A percentile compares a stretch with the other conserved stretches of the same genome.
These are phyloP conservation scores for Talinum fruticosum DNA, from an alignment of 148 eudicot genomes.

Conservation along the genomic window DNA sequence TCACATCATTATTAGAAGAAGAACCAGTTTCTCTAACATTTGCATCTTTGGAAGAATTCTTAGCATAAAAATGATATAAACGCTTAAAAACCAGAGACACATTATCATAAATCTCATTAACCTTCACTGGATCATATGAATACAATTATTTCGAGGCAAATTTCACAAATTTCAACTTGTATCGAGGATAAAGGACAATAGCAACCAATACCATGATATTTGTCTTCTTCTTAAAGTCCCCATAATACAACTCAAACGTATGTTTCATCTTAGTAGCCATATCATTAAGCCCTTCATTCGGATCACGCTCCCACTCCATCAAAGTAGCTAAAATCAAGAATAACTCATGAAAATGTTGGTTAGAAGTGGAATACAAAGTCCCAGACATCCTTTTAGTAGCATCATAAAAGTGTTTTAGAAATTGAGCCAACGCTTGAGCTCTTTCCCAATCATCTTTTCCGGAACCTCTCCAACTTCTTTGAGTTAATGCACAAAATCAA, in stretches of 20 bases:
- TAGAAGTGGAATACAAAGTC: neutral
- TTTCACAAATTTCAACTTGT: constrained; percentile 7
- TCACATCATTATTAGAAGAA: neutral
- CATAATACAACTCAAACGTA: constrained; percentile 19
- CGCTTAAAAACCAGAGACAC: neutral
- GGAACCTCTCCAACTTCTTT: neutral
- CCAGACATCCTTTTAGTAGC: constrained; percentile 11
- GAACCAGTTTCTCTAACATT: neutral
- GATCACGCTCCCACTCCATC: neutral
- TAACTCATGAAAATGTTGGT: constrained; percentile 9
- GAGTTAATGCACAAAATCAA: neutral
- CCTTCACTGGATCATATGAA: too few species aligned
- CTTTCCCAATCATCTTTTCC: neutral
- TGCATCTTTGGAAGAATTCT: neutral
- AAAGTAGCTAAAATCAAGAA: neutral
- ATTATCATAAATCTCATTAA: too few species aligned
- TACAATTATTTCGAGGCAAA: neutral
- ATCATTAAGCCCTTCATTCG: neutral
- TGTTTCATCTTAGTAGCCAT: neutral
- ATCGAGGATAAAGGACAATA: constrained; percentile 2
- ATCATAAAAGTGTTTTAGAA: constrained; percentile 2
- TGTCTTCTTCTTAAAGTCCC: neutral
- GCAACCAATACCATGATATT: constrained; percentile 14
- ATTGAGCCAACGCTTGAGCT: neutral
- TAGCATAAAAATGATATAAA: neutral